phyloP scores from a whole-genome alignment of 2,329 filamentous ascomycete genomes.

The Pochonia chlamydosporia region DNA sequence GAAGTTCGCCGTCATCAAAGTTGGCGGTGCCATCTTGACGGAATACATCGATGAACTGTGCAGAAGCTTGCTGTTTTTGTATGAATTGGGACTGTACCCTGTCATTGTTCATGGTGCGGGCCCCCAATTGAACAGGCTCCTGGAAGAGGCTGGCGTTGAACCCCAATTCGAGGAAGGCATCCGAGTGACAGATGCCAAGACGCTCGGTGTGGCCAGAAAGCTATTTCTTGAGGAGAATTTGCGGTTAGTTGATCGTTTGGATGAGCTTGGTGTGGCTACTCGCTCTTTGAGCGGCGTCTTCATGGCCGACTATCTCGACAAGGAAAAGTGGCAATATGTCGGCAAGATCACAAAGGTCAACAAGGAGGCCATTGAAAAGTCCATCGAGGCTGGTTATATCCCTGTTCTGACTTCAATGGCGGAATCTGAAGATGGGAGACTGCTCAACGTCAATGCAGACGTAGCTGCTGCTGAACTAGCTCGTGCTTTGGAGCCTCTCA shows the following conservation, averaged over 20 bases:
- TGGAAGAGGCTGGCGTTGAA: constrained; percentile 87
- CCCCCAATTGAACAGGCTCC: constrained; percentile 86
- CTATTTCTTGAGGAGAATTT: constrained; percentile 95
- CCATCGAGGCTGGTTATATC: constrained; percentile 84
- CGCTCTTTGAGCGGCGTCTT: constrained; percentile 90
- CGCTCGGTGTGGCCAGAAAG: constrained; percentile 81
- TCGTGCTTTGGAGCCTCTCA: constrained; percentile 80
- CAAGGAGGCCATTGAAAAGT: constrained; percentile 82
- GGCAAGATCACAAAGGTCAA: constrained; percentile 94
- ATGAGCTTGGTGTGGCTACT: constrained; percentile 82
- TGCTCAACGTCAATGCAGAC: constrained; percentile 96
- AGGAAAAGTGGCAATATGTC: constrained; percentile 92
- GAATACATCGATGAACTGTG: constrained; percentile 91
- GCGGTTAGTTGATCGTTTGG: constrained; percentile 83
- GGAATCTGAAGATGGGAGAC: constrained; percentile 82
- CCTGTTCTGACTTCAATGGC: constrained; percentile 96
- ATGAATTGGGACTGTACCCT: constrained; percentile 90
- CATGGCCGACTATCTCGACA: constrained; percentile 88
- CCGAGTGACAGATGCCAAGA: constrained; percentile 91
- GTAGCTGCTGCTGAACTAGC: constrained; percentile 93
- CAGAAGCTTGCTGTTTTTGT: constrained; percentile 82
- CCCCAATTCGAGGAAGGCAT: constrained; percentile 96
- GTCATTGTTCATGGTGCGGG: constrained; percentile 94
- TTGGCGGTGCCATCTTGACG: constrained; percentile 91
- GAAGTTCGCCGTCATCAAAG: constrained; percentile 97